Evolutionary conservation across 257 asterid species (phyloP).

Genomic region (Solanum etuberosum): DNA sequence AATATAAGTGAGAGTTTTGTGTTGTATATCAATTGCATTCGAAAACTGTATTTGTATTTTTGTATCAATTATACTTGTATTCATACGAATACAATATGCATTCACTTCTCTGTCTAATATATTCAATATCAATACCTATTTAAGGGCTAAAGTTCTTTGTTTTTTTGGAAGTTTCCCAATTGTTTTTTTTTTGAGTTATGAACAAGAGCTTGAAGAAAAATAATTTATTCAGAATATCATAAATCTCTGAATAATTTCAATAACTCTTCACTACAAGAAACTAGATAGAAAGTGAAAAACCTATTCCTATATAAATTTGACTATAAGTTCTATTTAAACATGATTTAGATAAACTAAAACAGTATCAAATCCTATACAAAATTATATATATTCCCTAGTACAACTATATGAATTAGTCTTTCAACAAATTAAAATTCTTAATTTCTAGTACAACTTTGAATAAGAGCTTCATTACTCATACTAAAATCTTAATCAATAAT

Average conservation of each 20-base stretch:
- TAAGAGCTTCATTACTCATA: neutral
- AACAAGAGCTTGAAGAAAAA: neutral
- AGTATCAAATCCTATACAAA: neutral
- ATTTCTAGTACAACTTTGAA: neutral
- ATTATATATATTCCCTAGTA: neutral
- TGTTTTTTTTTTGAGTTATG: neutral
- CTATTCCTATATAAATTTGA: neutral
- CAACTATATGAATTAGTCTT: neutral
- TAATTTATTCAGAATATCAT: neutral
- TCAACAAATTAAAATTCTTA: neutral
- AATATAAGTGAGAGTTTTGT: too few relatives aligned
- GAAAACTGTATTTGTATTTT: too few relatives aligned
- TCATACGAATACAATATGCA: too few relatives aligned
- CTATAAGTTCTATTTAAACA: neutral
- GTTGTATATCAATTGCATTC: too few relatives aligned
- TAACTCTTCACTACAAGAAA: neutral
- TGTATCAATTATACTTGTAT: too few relatives aligned
- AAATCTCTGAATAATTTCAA: neutral
- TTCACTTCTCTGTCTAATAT: too few relatives aligned
- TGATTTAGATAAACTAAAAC: neutral
- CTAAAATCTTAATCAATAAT: neutral
- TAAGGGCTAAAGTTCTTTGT: too few relatives aligned
- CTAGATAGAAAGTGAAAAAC: neutral
- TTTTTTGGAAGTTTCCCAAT: too few relatives aligned
- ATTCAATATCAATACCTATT: too few relatives aligned